These are phyloP conservation scores for Adansonia grandidieri DNA, from an alignment of 441 rosid species.

Conservation along the genomic window DNA sequence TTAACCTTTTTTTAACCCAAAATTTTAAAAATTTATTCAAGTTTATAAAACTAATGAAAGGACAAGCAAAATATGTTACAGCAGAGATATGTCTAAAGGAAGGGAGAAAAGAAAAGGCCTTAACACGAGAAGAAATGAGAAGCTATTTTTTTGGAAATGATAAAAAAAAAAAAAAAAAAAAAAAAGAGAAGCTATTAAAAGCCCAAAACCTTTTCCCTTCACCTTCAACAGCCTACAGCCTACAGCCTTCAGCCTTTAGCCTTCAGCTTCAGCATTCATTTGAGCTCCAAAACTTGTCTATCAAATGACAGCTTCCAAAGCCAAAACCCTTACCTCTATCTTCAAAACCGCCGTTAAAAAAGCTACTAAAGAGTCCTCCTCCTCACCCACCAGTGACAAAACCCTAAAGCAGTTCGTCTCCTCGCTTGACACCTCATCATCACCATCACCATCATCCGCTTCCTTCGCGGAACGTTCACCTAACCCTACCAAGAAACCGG, in stretches of 20 bases:
- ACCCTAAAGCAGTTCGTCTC: constrained; percentile 27
- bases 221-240: neutral
- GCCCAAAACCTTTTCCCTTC: neutral
- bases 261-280: neutral
- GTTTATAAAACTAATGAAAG: no score
- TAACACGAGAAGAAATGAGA: neutral
- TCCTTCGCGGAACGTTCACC: constrained; percentile 16
- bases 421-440: constrained; percentile 23
- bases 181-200: neutral
- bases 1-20: no score
- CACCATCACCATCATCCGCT: neutral
- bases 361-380: neutral
- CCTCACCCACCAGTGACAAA: constrained; percentile 14
- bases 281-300: neutral
- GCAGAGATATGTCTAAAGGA: neutral
- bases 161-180: no score
- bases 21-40: no score
- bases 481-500: neutral
- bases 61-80: no score
- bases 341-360: constrained; percentile 24
- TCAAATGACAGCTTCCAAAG: constrained; percentile 35
- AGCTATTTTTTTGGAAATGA: neutral
- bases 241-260: neutral
- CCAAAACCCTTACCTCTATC: constrained; percentile 29
- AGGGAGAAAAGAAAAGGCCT: neutral